These are phyloP conservation scores for Podospora pseudopauciseta DNA, from an alignment of 495 filamentous ascomycete species.

Conservation along the genomic window DNA sequence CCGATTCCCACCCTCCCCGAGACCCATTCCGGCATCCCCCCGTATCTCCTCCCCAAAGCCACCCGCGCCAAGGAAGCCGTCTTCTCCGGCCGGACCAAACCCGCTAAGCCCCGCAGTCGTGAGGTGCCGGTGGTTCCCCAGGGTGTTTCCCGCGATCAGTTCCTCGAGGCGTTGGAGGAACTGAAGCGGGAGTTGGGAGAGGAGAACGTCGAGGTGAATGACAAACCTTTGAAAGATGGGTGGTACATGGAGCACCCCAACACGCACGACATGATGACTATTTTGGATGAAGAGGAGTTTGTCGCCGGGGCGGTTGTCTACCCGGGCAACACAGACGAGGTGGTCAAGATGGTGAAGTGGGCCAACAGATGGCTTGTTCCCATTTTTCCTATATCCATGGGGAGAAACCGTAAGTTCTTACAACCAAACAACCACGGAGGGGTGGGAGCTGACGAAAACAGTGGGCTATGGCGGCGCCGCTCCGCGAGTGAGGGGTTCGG, in stretches of 20 bases:
- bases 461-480: slow-evolving; percentile 57
- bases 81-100: slow-evolving; percentile 39
- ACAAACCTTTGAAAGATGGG: slow-evolving; percentile 46
- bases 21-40: slow-evolving; percentile 45
- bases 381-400: slow-evolving; percentile 54
- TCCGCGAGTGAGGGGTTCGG: slow-evolving; percentile 50
- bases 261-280: slow-evolving; percentile 53
- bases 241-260: slow-evolving; percentile 55
- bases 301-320: slow-evolving; percentile 51
- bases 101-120: slow-evolving; percentile 25
- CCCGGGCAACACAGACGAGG: slow-evolving; percentile 45
- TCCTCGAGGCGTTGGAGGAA: slow-evolving; percentile 38
- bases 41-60: slow-evolving; percentile 39
- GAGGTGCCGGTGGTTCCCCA: slow-evolving; percentile 36
- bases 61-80: slow-evolving; percentile 33
- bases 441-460: background rate
- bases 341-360: slow-evolving; percentile 45
- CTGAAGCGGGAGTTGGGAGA: slow-evolving; percentile 36
- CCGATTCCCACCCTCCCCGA: slow-evolving; percentile 38
- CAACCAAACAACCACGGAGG: too few species aligned
- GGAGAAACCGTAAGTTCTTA: slow-evolving; percentile 39
- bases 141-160: slow-evolving; percentile 37
- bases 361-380: slow-evolving; percentile 50
- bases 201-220: slow-evolving; percentile 46
- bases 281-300: slow-evolving; percentile 51